A percentile compares a stretch with the other conserved stretches of the same genome.
Conservation (phyloP, 148 eudicot species). For the Camellia sinensis region DNA sequence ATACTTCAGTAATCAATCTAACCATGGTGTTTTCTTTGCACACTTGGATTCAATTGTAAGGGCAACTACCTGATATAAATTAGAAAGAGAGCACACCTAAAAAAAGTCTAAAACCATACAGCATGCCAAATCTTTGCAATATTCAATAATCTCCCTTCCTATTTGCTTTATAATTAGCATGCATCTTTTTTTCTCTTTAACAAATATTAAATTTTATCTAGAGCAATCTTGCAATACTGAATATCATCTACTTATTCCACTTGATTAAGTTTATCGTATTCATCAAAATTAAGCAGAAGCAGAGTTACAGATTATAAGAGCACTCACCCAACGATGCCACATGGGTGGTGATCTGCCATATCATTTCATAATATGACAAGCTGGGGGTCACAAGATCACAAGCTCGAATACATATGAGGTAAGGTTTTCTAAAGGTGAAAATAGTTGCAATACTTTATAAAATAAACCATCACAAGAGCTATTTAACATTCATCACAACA, state of each 20-base stretch:
- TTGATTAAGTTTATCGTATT: too few relatives aligned
- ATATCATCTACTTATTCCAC: too few relatives aligned
- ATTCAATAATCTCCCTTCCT: neutral
- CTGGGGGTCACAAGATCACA: neutral
- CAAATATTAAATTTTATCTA: neutral
- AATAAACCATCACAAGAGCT: neutral
- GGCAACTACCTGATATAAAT: neutral
- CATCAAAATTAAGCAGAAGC: too few relatives aligned
- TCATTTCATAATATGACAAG: neutral
- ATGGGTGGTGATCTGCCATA: too few relatives aligned
- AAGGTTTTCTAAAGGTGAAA: neutral
- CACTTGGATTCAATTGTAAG: neutral
- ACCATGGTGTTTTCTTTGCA: neutral
- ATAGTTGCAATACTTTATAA: neutral
- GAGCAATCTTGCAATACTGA: neutral
- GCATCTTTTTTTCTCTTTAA: neutral
- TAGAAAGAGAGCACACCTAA: neutral
- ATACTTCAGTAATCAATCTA: neutral
- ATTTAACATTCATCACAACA: neutral
- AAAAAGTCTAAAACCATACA: neutral
- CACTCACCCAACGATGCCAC: too few relatives aligned
- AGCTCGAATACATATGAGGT: neutral
- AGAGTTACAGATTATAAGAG: too few relatives aligned
- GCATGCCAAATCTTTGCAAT: neutral
- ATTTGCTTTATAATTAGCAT: neutral